Percentiles rank a stretch among this genome's conserved stretches.
phyloP scores from a whole-genome alignment of 495 filamentous ascomycete genomes.

The Hypoxylon trugodes region DNA sequence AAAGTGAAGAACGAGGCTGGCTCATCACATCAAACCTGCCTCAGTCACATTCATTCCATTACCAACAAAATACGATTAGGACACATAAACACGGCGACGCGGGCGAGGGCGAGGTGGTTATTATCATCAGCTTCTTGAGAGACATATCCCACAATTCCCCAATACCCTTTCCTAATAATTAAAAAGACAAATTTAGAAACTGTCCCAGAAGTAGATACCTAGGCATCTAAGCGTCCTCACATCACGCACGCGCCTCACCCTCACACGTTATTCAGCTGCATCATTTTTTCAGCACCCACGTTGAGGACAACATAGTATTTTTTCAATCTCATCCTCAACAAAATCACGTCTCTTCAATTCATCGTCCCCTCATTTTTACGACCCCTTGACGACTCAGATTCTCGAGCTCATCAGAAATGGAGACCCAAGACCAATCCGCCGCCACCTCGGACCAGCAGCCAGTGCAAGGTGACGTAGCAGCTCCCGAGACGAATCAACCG shows the following conservation, averaged over 20 bases:
- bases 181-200: no score
- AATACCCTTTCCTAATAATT: background rate
- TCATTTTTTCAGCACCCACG: background rate
- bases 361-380: background rate
- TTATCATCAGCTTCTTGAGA: conserved; percentile 2
- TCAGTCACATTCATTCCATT: conserved; percentile 21
- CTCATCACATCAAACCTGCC: conserved; percentile 19
- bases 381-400: background rate
- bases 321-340: background rate
- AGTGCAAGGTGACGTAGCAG: background rate
- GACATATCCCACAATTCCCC: no score
- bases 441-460: conserved; percentile 9
- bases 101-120: conserved; percentile 2
- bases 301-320: background rate
- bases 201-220: background rate
- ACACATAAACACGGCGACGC: conserved; percentile 1
- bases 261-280: conserved; percentile 9
- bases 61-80: conserved; percentile 1
- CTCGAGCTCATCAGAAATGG: conserved; percentile 9
- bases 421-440: conserved; percentile 26
- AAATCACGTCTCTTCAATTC: background rate
- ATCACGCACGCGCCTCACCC: conserved; percentile 12
- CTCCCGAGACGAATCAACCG: conserved; percentile 13
- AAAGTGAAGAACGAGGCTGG: conserved; percentile 29
- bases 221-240: conserved; percentile 5